Conservation (phyloP, 2,329 filamentous ascomycete species). For the Clonostachys rhizophaga region DNA sequence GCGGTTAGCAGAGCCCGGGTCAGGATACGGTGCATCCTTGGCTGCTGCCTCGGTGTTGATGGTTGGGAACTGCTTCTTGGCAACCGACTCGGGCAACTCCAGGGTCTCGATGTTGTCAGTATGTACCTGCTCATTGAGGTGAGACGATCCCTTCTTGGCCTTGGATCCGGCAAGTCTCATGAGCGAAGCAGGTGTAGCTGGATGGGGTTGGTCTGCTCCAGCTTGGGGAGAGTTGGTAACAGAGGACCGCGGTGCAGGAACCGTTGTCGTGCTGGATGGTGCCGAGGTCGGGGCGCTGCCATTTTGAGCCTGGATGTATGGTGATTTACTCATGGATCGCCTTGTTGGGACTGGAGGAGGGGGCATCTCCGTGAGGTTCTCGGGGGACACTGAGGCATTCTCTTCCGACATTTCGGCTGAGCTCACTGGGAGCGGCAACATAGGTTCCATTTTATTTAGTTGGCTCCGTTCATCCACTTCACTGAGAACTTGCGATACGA, state of each 20-base stretch:
- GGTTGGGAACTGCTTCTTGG: slow-evolving; percentile 10
- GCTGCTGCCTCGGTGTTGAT: neutral
- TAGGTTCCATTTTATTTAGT: slow-evolving; percentile 2
- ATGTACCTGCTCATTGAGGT: slow-evolving; percentile 25
- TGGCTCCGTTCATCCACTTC: slow-evolving; percentile 41
- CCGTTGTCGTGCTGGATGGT: slow-evolving; percentile 4
- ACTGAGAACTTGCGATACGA: slow-evolving; percentile 49
- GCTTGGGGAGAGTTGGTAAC: slow-evolving; percentile 7
- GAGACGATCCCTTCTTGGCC: slow-evolving; percentile 34
- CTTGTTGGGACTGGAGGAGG: slow-evolving; percentile 64
- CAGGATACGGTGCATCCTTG: slow-evolving; percentile 17
- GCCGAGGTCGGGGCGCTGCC: slow-evolving; percentile 15
- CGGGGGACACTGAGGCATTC: slow-evolving; percentile 60
- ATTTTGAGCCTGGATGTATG: slow-evolving; percentile 57
- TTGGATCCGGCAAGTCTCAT: slow-evolving; percentile 68
- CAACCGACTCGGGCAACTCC: slow-evolving; percentile 68
- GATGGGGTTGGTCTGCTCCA: slow-evolving; percentile 41
- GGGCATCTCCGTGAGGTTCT: slow-evolving; percentile 61
- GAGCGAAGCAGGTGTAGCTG: slow-evolving; percentile 81
- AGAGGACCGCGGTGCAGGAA: slow-evolving; percentile 1
- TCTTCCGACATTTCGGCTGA: slow-evolving; percentile 56
- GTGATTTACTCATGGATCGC: slow-evolving; percentile 61
- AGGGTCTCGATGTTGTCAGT: slow-evolving; percentile 53
- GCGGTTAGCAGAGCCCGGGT: slow-evolving; percentile 40
- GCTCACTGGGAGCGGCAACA: slow-evolving; percentile 28